A percentile compares a stretch with the other conserved stretches of the same genome.
These are phyloP conservation scores for Inonotus obliquus DNA, from an alignment of 1,284 basidiomycete genomes.

Conservation along the genomic window DNA sequence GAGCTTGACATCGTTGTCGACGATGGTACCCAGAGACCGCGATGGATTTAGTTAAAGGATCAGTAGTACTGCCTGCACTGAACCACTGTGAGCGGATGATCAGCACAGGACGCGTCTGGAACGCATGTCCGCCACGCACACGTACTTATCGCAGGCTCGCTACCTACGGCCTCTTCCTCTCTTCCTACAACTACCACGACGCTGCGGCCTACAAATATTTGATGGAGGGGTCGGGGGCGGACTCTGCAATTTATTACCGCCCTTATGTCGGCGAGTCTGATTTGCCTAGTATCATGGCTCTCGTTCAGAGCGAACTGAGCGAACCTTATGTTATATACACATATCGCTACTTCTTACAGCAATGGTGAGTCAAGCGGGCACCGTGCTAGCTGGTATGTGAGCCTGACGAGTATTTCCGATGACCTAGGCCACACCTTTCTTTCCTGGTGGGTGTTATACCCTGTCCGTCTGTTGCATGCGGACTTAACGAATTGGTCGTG, in stretches of 20 bases:
- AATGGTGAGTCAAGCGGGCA: slow-evolving; percentile 37
- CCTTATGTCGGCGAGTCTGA: slow-evolving; percentile 36
- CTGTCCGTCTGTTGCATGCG: background rate
- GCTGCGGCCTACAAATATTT: background rate
- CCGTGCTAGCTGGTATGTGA: background rate
- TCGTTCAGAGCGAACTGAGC: slow-evolving; percentile 45
- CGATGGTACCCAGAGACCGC: background rate
- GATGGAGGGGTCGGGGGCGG: background rate
- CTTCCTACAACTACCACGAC: background rate
- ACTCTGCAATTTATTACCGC: slow-evolving; percentile 25
- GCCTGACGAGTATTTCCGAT: background rate
- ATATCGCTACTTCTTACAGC: slow-evolving; percentile 49
- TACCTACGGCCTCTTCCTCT: background rate
- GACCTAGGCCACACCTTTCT: slow-evolving; percentile 83
- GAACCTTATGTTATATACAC: slow-evolving; percentile 55
- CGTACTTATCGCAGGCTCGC: background rate
- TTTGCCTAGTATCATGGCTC: slow-evolving; percentile 34
- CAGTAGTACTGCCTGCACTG: too few relatives aligned
- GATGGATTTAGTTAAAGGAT: too few relatives aligned
- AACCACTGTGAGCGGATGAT: background rate
- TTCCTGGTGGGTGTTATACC: slow-evolving; percentile 67
- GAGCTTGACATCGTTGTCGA: slow-evolving; percentile 6
- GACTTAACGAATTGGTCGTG: background rate
- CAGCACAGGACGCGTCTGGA: background rate
- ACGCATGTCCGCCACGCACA: background rate